These are phyloP conservation scores for Borealophlyctis nickersoniae DNA, from an alignment of 192 early-diverging fungal species.

Conservation along the genomic window DNA sequence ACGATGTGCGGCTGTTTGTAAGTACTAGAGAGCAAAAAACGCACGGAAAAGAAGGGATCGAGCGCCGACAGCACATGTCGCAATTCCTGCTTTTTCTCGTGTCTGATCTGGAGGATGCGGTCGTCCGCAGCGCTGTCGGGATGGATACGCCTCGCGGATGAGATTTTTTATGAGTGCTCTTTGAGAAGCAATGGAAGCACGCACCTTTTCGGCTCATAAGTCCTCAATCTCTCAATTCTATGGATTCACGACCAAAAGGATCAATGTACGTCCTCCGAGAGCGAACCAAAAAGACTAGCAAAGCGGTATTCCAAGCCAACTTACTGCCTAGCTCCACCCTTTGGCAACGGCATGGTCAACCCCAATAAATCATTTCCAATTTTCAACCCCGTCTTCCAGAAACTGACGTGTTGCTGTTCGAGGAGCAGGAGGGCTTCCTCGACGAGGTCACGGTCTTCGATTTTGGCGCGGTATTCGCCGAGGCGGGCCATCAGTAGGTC, in stretches of 20 bases:
- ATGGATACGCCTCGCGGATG: no score
- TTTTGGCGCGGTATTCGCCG: slow-evolving; percentile 38
- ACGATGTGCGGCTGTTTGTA: no score
- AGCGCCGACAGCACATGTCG: slow-evolving; percentile 27
- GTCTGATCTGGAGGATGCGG: slow-evolving; percentile 16
- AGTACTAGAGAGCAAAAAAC: no score
- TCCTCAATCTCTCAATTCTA: slow-evolving; percentile 27
- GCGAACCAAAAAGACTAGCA: not conserved
- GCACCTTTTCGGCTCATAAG: slow-evolving; percentile 8
- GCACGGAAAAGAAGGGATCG: slow-evolving; percentile 39
- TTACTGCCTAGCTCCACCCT: slow-evolving; percentile 45
- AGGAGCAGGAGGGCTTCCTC: slow-evolving; percentile 44
- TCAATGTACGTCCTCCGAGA: not conserved
- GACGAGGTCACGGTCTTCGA: slow-evolving; percentile 48
- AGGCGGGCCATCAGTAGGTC: slow-evolving; percentile 46
- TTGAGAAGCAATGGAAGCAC: no score
- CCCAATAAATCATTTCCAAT: slow-evolving; percentile 56
- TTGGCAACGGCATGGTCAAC: slow-evolving; percentile 41
- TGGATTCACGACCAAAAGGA: not conserved
- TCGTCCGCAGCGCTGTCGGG: no score
- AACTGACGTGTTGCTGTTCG: slow-evolving; percentile 45
- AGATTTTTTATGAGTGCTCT: no score
- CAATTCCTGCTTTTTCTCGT: slow-evolving; percentile 32
- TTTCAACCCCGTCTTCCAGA: slow-evolving; percentile 48
- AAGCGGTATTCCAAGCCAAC: slow-evolving; percentile 1